Base-by-base conservation (phyloP, 2,329 filamentous ascomycete genomes). In the Hypoxylon rubiginosum region DNA sequence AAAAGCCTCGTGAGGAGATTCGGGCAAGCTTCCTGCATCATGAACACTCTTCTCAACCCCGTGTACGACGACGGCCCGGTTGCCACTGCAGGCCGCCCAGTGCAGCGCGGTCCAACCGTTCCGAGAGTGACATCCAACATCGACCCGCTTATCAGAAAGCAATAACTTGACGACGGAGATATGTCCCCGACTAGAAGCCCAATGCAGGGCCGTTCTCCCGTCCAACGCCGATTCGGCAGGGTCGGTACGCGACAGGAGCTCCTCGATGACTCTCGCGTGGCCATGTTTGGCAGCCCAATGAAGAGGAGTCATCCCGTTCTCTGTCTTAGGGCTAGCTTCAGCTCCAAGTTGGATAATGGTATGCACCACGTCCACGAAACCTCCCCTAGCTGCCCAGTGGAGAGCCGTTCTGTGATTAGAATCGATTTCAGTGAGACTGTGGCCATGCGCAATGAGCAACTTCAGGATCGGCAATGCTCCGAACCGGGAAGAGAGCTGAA, bases 181-280 rank as follows among this genome's bases (percentile, higher is more conserved):
- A 13, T 50, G 46, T 13, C 46, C 46, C 15, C 46, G 24, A 15
- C 46, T 50, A 5, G 11, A 50, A 17, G 46, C 46, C 46, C 46
- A 50, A 50, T 50, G 46, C 46, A 50, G 26, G 1, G 46, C 46
- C 17, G 46, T 50, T 50, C 46, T 50, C 17, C 46, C 46, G 21
- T 50, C 46, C 1, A 50, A 4, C 17, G 46, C 32, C 9, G 15
- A 5, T 32, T 50, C 46, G 13, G 17, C 46, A 10, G 46, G 26
- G 32, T 50, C 13, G 32, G 26, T 10, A 50, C 46, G 17, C 9
- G 46, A 50, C 5, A 50, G 26, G 1, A 50, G 46, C 17, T 50
- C 46, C 8, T 32, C 10, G 24, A 50, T 13, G 15, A 50, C 46
- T 50, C 15, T 32, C 4, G 46, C 17, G 6, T 50, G 46, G 26